Percentiles rank a stretch among this genome's conserved stretches.
These are phyloP conservation scores for Boletus bicolor DNA, from an alignment of 768 basidiomycete genomes.

Conservation along the genomic window DNA sequence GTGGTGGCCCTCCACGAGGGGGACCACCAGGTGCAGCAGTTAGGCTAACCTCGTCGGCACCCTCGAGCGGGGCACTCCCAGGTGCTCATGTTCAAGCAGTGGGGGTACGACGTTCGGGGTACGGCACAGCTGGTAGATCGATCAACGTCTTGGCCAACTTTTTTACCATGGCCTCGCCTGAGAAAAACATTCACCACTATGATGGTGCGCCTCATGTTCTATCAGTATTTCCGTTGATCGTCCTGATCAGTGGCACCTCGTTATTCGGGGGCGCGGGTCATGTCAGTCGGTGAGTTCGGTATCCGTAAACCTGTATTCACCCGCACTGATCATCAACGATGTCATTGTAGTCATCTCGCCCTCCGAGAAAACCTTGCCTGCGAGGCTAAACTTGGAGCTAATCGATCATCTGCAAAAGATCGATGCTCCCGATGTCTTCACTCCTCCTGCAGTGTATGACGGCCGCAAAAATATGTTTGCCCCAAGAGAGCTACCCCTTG, in stretches of 20 bases:
- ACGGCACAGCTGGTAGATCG: conserved; percentile 52
- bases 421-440: conserved; percentile 63
- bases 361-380: conserved; percentile 66
- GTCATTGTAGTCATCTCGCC: conserved; percentile 53
- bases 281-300: conserved; percentile 21
- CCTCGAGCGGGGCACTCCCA: conserved; percentile 34
- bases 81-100: conserved; percentile 45
- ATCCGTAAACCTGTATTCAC: neutral
- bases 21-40: conserved; percentile 21
- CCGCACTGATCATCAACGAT: conserved; percentile 13
- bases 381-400: conserved; percentile 65
- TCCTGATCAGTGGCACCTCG: conserved; percentile 21
- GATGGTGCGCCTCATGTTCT: conserved; percentile 57
- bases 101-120: conserved; percentile 67
- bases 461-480: conserved; percentile 78
- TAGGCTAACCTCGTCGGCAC: conserved; percentile 18
- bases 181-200: conserved; percentile 69
- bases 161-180: conserved; percentile 59
- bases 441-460: conserved; percentile 71
- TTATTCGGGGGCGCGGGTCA: neutral
- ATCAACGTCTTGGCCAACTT: conserved; percentile 54
- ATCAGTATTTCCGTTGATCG: neutral
- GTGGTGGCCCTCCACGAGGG: conserved; percentile 31
- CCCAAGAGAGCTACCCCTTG: conserved; percentile 58
- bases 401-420: conserved; percentile 59